These are phyloP conservation scores for Solanum aculeatissimum DNA, from an alignment of 305 asterid genomes.

Conservation along the genomic window DNA sequence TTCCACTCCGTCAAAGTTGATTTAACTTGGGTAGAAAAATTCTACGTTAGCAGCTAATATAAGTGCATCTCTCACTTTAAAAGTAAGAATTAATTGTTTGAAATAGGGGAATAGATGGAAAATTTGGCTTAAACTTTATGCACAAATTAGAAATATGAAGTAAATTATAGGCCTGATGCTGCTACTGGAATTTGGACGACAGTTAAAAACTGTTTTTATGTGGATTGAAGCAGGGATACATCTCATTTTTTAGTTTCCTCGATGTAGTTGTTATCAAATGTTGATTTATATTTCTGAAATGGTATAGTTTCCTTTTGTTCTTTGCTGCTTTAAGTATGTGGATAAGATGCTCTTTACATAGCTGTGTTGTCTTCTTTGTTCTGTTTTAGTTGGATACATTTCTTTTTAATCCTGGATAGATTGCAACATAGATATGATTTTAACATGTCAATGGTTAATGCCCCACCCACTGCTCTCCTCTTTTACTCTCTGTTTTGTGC, in stretches of 20 bases:
- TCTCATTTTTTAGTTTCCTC: not conserved
- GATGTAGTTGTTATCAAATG: not conserved
- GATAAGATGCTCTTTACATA: not conserved
- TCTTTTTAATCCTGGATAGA: not conserved
- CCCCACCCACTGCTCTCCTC: not conserved
- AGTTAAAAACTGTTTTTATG: not conserved
- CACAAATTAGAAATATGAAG: not conserved
- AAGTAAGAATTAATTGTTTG: not conserved
- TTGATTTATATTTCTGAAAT: not conserved
- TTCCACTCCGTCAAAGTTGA: not conserved
- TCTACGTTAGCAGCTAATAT: not conserved
- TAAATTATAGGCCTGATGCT: not conserved
- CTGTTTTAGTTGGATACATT: not conserved
- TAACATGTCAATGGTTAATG: not conserved
- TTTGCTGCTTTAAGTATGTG: not conserved
- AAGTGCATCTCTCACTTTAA: not conserved
- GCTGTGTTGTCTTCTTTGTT: not conserved
- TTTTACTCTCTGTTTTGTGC: not conserved
- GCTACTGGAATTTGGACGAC: not conserved
- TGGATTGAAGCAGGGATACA: not conserved
- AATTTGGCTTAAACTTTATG: not conserved
- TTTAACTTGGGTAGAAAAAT: not conserved
- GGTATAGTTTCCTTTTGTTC: not conserved
- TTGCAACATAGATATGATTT: not conserved
- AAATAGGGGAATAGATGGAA: not conserved